These are phyloP conservation scores for Boletus rubroflammeus DNA, from an alignment of 768 basidiomycete genomes.

Conservation along the genomic window DNA sequence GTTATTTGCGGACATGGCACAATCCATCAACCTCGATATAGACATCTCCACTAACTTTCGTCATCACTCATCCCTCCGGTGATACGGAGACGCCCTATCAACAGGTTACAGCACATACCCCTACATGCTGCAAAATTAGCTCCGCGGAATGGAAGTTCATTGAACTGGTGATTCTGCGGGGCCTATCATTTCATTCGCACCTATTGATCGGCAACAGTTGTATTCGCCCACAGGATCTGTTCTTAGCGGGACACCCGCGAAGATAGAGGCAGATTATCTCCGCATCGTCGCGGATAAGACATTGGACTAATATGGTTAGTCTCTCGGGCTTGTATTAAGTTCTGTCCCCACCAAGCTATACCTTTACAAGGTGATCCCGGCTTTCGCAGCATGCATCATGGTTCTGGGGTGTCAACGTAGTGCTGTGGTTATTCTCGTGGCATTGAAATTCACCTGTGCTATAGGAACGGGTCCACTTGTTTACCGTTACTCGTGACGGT, in stretches of 20 bases:
- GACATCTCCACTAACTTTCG: neutral
- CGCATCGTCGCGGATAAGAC: conserved; percentile 9
- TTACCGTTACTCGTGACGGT: neutral
- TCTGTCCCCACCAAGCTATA: neutral
- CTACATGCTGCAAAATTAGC: neutral
- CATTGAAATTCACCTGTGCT: neutral
- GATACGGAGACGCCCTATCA: conserved; percentile 1
- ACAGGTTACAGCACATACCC: neutral
- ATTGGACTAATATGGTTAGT: conserved; percentile 10
- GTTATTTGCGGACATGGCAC: conserved; percentile 5
- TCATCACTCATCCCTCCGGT: neutral
- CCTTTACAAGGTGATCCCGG: neutral
- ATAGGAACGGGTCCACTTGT: neutral
- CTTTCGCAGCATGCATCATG: neutral
- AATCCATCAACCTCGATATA: conserved; percentile 11
- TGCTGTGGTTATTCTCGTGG: neutral
- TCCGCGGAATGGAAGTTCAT: conserved; percentile 25
- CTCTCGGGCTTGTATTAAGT: neutral
- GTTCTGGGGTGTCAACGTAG: neutral
- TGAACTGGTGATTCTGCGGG: conserved; percentile 8
- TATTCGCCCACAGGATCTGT: neutral
- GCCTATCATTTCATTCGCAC: conserved; percentile 14
- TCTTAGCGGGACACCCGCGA: conserved; percentile 14
- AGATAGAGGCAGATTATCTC: conserved; percentile 16
- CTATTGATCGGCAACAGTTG: conserved; percentile 5